Evolutionary conservation across 192 early-diverging fungal genomes (phyloP).

Genomic region (Endogone sp.): DNA sequence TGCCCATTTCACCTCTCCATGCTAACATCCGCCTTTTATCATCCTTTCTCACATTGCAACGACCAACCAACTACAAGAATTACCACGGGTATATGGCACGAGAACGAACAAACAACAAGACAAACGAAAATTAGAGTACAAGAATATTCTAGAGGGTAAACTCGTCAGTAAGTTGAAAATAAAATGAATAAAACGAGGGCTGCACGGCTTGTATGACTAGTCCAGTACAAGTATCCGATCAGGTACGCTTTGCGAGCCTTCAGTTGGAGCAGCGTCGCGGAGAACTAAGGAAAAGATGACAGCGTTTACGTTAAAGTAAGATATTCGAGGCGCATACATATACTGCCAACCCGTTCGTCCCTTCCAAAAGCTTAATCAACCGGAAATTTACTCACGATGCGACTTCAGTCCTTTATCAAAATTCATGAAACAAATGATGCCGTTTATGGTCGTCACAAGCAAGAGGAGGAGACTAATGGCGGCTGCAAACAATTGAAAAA

Average conservation of each 20-base stretch:
- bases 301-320: too few relatives aligned
- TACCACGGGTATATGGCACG: too few relatives aligned
- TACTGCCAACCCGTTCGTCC: neutral
- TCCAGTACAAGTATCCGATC: neutral
- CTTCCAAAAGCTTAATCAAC: neutral
- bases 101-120: too few relatives aligned
- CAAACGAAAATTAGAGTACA: too few relatives aligned
- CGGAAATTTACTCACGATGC: conserved; percentile 36
- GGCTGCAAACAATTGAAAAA: conserved; percentile 2
- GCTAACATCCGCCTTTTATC: too few relatives aligned
- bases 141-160: too few relatives aligned
- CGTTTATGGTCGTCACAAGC: conserved; percentile 50
- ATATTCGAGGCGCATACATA: neutral
- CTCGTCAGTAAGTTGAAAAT: too few relatives aligned
- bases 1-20: too few relatives aligned
- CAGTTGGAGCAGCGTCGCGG: neutral
- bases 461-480: conserved; percentile 39
- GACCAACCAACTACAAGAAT: too few relatives aligned
- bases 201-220: too few relatives aligned
- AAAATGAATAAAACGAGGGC: too few relatives aligned
- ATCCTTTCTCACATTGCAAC: too few relatives aligned
- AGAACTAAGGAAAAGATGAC: neutral
- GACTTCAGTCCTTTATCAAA: conserved; percentile 65
- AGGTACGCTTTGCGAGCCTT: neutral
- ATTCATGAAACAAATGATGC: conserved; percentile 53